Percentiles rank a stretch among this genome's conserved stretches.
These are phyloP conservation scores for Phytopythium chamaehyphon DNA, from an alignment of 352 stramenopile species.

Conservation along the genomic window DNA sequence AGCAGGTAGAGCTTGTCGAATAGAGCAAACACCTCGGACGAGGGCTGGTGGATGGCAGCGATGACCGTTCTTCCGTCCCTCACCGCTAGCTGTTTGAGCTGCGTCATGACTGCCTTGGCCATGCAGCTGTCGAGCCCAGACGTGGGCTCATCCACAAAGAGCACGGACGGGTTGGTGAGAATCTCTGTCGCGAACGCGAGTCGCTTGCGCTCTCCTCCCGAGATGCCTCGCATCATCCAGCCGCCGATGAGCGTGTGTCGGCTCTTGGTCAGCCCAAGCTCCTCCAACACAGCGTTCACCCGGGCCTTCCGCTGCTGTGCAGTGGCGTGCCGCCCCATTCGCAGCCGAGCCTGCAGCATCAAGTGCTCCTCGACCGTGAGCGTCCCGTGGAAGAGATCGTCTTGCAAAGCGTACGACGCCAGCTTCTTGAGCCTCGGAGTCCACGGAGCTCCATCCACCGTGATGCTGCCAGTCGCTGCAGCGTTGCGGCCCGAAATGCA, in stretches of 20 bases:
- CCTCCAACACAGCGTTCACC: slow-evolving; percentile 43
- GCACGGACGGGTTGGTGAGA: slow-evolving; percentile 56
- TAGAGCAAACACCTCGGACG: slow-evolving; percentile 42
- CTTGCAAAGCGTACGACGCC: slow-evolving; percentile 76
- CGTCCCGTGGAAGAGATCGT: slow-evolving; percentile 86
- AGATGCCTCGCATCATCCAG: slow-evolving; percentile 51
- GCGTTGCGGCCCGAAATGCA: slow-evolving; percentile 90
- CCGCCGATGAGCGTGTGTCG: slow-evolving; percentile 50
- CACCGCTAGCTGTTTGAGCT: slow-evolving; percentile 60
- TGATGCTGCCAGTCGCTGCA: slow-evolving; percentile 47
- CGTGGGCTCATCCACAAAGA: slow-evolving; percentile 85
- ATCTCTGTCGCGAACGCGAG: slow-evolving; percentile 76
- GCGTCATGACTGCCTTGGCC: slow-evolving; percentile 43
- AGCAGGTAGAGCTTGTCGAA: slow-evolving; percentile 43
- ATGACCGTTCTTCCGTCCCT: slow-evolving; percentile 73
- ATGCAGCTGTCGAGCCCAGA: slow-evolving; percentile 52
- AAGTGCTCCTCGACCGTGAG: slow-evolving; percentile 86
- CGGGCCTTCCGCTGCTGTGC: slow-evolving; percentile 7
- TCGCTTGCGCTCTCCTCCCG: slow-evolving; percentile 75
- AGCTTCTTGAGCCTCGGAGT: slow-evolving; percentile 23
- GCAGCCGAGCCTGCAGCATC: slow-evolving; percentile 71
- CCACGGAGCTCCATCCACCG: slow-evolving; percentile 58
- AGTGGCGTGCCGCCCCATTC: slow-evolving; percentile 33
- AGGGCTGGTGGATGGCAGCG: slow-evolving; percentile 83
- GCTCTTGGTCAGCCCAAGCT: slow-evolving; percentile 44